These are phyloP conservation scores for Irpex sp. DNA, from an alignment of 1,284 basidiomycete genomes.

Conservation along the genomic window DNA sequence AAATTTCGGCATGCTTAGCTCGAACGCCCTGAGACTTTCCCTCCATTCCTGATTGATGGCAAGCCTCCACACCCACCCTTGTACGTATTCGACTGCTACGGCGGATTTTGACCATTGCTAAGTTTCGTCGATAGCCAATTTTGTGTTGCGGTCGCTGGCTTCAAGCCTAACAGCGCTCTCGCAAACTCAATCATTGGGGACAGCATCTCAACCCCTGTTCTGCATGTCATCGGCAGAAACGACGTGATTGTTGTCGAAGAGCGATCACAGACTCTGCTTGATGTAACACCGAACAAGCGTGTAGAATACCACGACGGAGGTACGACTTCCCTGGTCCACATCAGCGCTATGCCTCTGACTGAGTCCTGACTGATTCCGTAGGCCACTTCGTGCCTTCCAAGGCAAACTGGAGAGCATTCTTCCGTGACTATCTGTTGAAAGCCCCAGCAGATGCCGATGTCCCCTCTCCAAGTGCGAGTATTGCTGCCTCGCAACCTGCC, in stretches of 20 bases:
- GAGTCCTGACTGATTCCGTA: background rate
- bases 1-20: conserved; percentile 28
- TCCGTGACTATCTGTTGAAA: conserved; percentile 1
- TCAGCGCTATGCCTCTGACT: too few species aligned
- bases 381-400: conserved; percentile 4
- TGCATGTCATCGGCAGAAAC: conserved; percentile 79
- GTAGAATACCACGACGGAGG: conserved; percentile 77
- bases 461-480: background rate
- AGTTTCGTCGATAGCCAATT: conserved; percentile 46
- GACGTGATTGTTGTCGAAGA: conserved; percentile 81
- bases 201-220: conserved; percentile 65
- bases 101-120: background rate
- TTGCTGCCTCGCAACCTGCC: background rate
- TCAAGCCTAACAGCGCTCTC: conserved; percentile 49
- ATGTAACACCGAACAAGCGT: conserved; percentile 53
- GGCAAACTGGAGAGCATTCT: conserved; percentile 3
- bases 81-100: conserved; percentile 38
- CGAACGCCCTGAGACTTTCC: conserved; percentile 52
- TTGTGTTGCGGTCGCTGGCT: conserved; percentile 68
- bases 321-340: conserved; percentile 27
- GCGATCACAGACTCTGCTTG: conserved; percentile 58
- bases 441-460: background rate
- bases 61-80: conserved; percentile 64
- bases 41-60: conserved; percentile 65
- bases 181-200: conserved; percentile 52